Evolutionary conservation across 345 rosid genomes (phyloP).

Genomic region (Boechera retrofracta): DNA sequence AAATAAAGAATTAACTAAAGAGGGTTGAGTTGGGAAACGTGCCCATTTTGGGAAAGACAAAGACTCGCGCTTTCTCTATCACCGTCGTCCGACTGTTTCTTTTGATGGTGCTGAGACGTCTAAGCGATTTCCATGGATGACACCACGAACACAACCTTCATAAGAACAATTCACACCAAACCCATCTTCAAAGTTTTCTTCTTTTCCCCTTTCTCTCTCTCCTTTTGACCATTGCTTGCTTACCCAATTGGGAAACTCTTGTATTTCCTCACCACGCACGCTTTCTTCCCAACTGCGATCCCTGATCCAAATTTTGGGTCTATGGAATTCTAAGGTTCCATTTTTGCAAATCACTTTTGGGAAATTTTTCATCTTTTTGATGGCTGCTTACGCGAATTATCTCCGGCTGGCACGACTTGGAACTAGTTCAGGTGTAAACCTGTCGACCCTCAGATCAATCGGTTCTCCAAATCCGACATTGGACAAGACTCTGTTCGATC

Average conservation of each 20-base stretch:
- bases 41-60: slow-evolving; percentile 33
- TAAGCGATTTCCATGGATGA: slow-evolving; percentile 38
- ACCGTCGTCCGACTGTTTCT: slow-evolving; percentile 38
- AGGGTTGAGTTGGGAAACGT: slow-evolving; percentile 29
- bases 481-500: slow-evolving; percentile 14
- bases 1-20: neutral
- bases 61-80: slow-evolving; percentile 31
- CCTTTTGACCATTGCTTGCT: slow-evolving; percentile 33
- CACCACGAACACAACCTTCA: neutral
- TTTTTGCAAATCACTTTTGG: neutral
- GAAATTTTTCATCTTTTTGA: neutral
- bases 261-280: neutral
- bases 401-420: slow-evolving; percentile 54
- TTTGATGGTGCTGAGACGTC: slow-evolving; percentile 42
- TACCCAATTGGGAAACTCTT: slow-evolving; percentile 28
- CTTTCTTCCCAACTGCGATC: neutral
- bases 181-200: slow-evolving; percentile 27
- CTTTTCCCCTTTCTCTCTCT: slow-evolving; percentile 15
- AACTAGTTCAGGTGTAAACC: slow-evolving; percentile 37
- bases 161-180: slow-evolving; percentile 17
- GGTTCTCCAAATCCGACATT: slow-evolving; percentile 32
- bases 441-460: slow-evolving; percentile 47
- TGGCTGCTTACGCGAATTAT: slow-evolving; percentile 56
- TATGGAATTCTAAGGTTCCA: slow-evolving; percentile 15
- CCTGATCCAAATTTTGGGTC: neutral